Percentiles rank a stretch among this genome's conserved stretches.
phyloP scores from a whole-genome alignment of 83 land plant genomes.

The Picea engelmannii region DNA sequence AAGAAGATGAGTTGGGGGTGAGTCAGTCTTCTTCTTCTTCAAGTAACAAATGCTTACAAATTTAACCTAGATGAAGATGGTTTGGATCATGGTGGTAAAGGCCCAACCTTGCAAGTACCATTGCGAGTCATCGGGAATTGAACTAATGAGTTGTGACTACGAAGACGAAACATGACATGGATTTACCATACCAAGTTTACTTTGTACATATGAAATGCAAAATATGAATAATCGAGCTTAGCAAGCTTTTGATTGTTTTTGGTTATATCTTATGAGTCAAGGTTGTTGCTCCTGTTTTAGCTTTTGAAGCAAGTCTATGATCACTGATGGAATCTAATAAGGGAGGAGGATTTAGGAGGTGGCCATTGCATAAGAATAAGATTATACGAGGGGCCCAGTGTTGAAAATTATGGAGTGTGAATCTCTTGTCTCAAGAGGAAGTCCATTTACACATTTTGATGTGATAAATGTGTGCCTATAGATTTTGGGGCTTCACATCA shows the following conservation, averaged over 20 bases:
- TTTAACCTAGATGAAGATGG: constrained; percentile 10
- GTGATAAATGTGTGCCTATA: neutral
- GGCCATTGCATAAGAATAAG: neutral
- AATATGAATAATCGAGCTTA: neutral
- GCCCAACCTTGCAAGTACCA: neutral
- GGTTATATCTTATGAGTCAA: constrained; percentile 14
- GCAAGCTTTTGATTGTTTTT: constrained; percentile 5
- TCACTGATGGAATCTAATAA: neutral
- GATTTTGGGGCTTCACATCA: constrained; percentile 3
- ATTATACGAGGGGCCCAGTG: neutral
- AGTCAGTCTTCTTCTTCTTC: constrained; percentile 29
- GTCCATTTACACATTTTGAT: constrained; percentile 2
- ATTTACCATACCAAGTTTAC: neutral
- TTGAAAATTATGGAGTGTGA: neutral
- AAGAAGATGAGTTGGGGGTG: constrained; percentile 94
- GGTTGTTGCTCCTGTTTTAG: constrained; percentile 4
- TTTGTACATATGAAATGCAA: neutral
- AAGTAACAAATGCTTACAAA: constrained; percentile 10
- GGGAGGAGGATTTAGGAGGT: neutral
- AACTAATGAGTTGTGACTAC: neutral
- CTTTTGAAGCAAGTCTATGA: neutral
- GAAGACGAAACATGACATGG: neutral
- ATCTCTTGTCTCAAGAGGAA: neutral
- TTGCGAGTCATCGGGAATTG: neutral
- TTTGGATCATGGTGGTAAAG: constrained; percentile 2